A percentile compares a stretch with the other conserved stretches of the same genome.
Evolutionary conservation across 1,139 yeast species (phyloP).

Genomic region (Nakaseomyces glabratus): DNA sequence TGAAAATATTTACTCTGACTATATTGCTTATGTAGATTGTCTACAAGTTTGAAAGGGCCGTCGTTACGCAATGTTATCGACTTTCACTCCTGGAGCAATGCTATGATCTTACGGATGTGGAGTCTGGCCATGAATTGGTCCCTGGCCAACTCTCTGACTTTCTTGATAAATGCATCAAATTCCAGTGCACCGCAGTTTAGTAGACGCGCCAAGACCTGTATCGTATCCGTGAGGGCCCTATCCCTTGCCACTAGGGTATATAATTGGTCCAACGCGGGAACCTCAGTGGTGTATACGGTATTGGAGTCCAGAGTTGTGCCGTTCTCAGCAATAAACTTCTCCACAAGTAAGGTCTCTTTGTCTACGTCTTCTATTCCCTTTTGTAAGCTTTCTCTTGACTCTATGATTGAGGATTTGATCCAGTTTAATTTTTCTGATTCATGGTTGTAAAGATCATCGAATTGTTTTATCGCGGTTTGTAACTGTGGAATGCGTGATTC

Average conservation of each 20-base stretch:
- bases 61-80: too few relatives aligned
- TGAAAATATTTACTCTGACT: too few relatives aligned
- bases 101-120: conserved; percentile 34
- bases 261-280: conserved; percentile 37
- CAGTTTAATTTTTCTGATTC: neutral
- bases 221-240: conserved; percentile 59
- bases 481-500: conserved; percentile 1
- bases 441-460: conserved; percentile 3
- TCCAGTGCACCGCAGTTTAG: conserved; percentile 38
- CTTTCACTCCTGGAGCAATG: conserved; percentile 3
- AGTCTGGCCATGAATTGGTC: conserved; percentile 54
- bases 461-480: conserved; percentile 3
- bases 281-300: conserved; percentile 10
- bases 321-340: neutral
- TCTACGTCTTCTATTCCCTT: neutral
- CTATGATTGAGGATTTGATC: neutral
- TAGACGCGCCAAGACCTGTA: conserved; percentile 50
- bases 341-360: neutral
- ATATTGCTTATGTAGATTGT: too few relatives aligned
- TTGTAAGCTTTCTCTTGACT: neutral
- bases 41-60: too few relatives aligned
- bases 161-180: conserved; percentile 29
- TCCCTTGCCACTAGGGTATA: conserved; percentile 60
- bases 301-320: conserved; percentile 6
- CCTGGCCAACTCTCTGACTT: conserved; percentile 58